Evolutionary conservation across 2,329 filamentous ascomycete genomes (phyloP).

Genomic region (Penicillium sp.): DNA sequence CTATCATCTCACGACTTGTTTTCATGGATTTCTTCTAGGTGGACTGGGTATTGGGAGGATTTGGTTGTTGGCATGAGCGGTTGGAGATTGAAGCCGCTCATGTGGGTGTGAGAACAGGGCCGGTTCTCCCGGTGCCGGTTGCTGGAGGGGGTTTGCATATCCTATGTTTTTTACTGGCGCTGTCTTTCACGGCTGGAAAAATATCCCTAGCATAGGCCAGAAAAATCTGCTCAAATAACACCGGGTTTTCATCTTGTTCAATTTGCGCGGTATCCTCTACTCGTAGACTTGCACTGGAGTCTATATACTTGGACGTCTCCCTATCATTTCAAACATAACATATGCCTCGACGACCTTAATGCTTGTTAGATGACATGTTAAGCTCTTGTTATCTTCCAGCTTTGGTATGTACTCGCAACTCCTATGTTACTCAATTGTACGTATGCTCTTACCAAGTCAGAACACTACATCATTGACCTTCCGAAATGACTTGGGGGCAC

Average conservation of each 20-base stretch:
- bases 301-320: neutral
- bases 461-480: neutral
- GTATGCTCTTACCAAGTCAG: neutral
- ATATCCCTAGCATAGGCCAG: slow-evolving; percentile 32
- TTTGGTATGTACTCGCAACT: neutral
- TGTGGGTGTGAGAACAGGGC: slow-evolving; percentile 17
- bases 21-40: slow-evolving; percentile 23
- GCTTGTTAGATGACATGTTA: too few species aligned
- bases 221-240: slow-evolving; percentile 32
- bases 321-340: neutral
- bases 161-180: slow-evolving; percentile 27
- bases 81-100: slow-evolving; percentile 15
- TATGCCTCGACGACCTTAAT: neutral
- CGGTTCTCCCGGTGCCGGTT: slow-evolving; percentile 23
- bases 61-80: slow-evolving; percentile 20
- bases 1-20: slow-evolving; percentile 25
- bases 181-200: slow-evolving; percentile 25
- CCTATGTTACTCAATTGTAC: neutral
- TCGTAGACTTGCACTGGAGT: neutral
- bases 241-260: slow-evolving; percentile 29
- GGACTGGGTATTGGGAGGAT: slow-evolving; percentile 23
- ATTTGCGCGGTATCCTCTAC: neutral
- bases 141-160: slow-evolving; percentile 16
- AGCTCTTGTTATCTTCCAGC: neutral
- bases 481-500: neutral